Base-by-base conservation (phyloP, 805 yeast genomes). In the Clavispora fructus region DNA sequence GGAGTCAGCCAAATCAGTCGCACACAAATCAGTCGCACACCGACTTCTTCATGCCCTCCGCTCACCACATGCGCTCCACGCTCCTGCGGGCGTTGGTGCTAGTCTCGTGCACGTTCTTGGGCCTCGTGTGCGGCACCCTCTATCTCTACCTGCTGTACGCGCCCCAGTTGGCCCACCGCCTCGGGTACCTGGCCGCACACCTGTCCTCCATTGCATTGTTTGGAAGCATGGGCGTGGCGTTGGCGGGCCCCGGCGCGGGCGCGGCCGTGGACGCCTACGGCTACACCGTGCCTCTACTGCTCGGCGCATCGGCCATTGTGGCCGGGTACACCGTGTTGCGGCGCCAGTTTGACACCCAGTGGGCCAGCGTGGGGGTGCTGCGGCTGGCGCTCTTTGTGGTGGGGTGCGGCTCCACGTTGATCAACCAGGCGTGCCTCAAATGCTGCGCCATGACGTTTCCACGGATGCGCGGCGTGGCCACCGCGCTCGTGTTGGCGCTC, bases 141-240 rank as follows among this genome's bases (percentile, higher is more conserved):
- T 87, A 87, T 63, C 67, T 86, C 40, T 87, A 82, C 64, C 81
- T 87, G 8, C 87, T 88, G 0, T 87, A 80, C 61, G 83, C 89
- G 33, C 92, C 95, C 0, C 94, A 87, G 60, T 71, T 85, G 45
- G 87, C 90, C 1, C 63, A 62, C 27, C 71, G 72, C 43, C 71
- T 87, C 44, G 65, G 66, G 17, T 79, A 87, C 54, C 60, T 79
- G 1, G 88, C 87, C 2, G 73, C 87, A 0, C 76, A 83, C 44
- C 71, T 86, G 5, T 80, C 90, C 5, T 59, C 73, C 27, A 74
- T 86, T 3, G 91, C 89, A 2, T 75, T 85, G 57, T 61, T 76
- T 7, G 95, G 92, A 1, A 78, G 83, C 30, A 64, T 85, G 33
- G 89, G 91, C 0, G 73, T 83, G 4, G 69, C 86, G 16, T 43